A percentile compares a stretch with the other conserved stretches of the same genome.
Evolutionary conservation across 768 basidiomycete genomes (phyloP).

Genomic region (Leccinum aurantiacum): DNA sequence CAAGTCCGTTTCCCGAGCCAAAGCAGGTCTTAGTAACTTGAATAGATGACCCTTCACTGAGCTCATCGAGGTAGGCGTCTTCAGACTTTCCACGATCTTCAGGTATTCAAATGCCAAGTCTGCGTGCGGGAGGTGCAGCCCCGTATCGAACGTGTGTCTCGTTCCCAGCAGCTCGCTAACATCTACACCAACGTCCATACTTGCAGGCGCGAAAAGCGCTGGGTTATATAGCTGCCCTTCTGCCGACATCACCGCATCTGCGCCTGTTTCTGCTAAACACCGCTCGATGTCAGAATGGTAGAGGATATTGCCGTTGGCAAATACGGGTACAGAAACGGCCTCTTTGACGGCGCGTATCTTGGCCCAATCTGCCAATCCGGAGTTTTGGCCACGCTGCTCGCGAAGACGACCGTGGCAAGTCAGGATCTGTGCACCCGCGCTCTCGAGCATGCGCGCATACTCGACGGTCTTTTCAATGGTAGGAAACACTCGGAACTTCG

Average conservation of each 20-base stretch:
- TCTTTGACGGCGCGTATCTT: conserved; percentile 91
- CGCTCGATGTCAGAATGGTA: conserved; percentile 78
- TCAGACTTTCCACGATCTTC: conserved; percentile 58
- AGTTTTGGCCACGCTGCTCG: conserved; percentile 87
- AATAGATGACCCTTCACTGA: conserved; percentile 93
- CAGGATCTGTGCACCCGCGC: conserved; percentile 92
- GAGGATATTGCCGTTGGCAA: conserved; percentile 96
- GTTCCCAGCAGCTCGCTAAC: not conserved
- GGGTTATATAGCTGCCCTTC: conserved; percentile 95
- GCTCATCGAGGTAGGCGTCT: conserved; percentile 68
- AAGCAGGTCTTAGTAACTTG: conserved; percentile 82
- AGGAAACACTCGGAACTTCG: conserved; percentile 92
- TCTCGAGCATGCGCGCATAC: conserved; percentile 95
- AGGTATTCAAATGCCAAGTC: conserved; percentile 86
- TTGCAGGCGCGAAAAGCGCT: conserved; percentile 58
- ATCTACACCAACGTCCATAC: conserved; percentile 16
- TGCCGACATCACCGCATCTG: conserved; percentile 92
- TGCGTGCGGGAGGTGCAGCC: conserved; percentile 55
- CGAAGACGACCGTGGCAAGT: conserved; percentile 91
- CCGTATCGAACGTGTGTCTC: conserved; percentile 33
- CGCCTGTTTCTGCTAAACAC: conserved; percentile 82
- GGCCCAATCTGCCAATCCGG: conserved; percentile 84
- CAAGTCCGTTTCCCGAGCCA: conserved; percentile 65
- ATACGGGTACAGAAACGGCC: conserved; percentile 88
- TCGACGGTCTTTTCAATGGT: conserved; percentile 84